Conservation (phyloP, 140 eudicot genomes). For the Oenanthe javanica region DNA sequence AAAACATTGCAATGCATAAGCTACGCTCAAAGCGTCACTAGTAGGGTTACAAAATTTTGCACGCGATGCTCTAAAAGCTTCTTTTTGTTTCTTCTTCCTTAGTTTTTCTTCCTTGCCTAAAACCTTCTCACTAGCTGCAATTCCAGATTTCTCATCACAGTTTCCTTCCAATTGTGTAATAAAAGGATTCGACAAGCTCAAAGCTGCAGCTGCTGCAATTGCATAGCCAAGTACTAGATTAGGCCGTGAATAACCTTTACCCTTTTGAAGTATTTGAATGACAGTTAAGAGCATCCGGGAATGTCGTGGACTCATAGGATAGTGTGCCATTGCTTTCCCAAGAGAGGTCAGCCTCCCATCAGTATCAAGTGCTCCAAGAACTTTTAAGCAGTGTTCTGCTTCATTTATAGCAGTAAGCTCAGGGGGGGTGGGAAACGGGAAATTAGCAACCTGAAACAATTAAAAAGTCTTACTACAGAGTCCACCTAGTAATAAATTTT, state of each 20-base stretch:
- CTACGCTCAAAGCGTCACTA: slow-evolving; percentile 74
- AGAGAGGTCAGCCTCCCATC: slow-evolving; percentile 64
- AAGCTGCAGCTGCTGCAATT: slow-evolving; percentile 94
- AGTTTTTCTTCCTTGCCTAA: slow-evolving; percentile 31
- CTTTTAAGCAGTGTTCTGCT: slow-evolving; percentile 78
- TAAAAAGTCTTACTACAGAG: slow-evolving; percentile 3
- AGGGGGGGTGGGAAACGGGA: slow-evolving; percentile 92
- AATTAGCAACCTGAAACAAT: slow-evolving; percentile 58
- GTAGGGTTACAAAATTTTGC: slow-evolving; percentile 57
- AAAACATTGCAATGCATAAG: slow-evolving; percentile 77
- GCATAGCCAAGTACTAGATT: slow-evolving; percentile 70
- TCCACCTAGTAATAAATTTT: not conserved
- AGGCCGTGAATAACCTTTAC: slow-evolving; percentile 31
- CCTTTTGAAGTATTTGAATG: slow-evolving; percentile 50
- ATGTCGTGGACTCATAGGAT: slow-evolving; percentile 97
- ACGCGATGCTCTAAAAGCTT: slow-evolving; percentile 40
- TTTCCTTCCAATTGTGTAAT: slow-evolving; percentile 49
- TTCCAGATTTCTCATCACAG: slow-evolving; percentile 23
- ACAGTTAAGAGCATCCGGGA: slow-evolving; percentile 92
- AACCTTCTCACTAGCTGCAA: slow-evolving; percentile 12
- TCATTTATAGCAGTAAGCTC: slow-evolving; percentile 45
- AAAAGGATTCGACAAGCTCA: slow-evolving; percentile 83
- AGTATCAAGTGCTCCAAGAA: slow-evolving; percentile 71
- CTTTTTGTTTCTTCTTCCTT: slow-evolving; percentile 57
- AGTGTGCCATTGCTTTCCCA: slow-evolving; percentile 93